Conservation (phyloP, 345 rosid species). For the Acer campestre region DNA sequence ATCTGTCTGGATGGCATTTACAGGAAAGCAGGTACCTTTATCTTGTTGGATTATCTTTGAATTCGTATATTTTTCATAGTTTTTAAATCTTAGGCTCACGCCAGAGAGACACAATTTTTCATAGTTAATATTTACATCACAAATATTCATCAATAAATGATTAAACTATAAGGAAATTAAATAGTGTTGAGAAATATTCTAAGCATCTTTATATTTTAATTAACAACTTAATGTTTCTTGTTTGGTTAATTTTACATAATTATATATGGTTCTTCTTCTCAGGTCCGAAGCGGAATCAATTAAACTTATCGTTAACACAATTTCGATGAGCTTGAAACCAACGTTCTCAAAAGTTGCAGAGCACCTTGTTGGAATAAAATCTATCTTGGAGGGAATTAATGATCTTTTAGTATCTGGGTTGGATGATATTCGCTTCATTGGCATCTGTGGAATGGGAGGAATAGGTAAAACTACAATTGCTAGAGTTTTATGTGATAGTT, state of each 20-base stretch:
- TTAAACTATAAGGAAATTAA: too few relatives aligned
- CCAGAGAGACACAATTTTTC: too few relatives aligned
- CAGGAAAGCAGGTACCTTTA: too few relatives aligned
- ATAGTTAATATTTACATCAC: too few relatives aligned
- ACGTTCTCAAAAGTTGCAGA: not conserved
- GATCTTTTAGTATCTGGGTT: not conserved
- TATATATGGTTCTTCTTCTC: not conserved
- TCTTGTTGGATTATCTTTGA: too few relatives aligned
- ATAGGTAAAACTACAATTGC: slow-evolving; percentile 44
- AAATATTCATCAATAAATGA: too few relatives aligned
- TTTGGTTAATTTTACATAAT: not conserved
- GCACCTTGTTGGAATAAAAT: slow-evolving; percentile 24
- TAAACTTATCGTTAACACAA: not conserved
- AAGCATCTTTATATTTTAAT: too few relatives aligned
- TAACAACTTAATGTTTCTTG: not conserved
- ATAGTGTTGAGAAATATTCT: too few relatives aligned
- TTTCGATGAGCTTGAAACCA: not conserved
- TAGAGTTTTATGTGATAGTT: slow-evolving; percentile 20
- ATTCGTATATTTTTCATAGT: too few relatives aligned
- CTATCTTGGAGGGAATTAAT: slow-evolving; percentile 5
- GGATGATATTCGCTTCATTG: slow-evolving; percentile 16
- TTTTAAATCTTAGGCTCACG: too few relatives aligned
- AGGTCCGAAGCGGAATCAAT: not conserved
- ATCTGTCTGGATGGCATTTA: too few relatives aligned
- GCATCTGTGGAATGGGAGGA: slow-evolving; percentile 45